Evolutionary conservation across 1,284 basidiomycete genomes (phyloP).

Genomic region (Thecaphora thlaspeos): DNA sequence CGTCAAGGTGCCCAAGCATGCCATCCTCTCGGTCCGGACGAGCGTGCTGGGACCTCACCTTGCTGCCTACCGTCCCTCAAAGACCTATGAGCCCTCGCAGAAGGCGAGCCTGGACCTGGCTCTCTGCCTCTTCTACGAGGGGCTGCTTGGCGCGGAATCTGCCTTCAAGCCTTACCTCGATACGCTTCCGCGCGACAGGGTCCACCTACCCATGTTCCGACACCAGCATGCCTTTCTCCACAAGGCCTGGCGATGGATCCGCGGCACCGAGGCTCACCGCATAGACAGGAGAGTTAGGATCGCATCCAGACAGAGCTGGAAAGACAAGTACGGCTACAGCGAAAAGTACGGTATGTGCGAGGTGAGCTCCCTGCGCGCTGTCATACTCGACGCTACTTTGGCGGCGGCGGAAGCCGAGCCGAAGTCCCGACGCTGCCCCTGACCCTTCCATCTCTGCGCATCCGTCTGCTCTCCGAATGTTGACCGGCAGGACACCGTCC

Average conservation of each 20-base stretch:
- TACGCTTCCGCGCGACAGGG: constrained; percentile 21
- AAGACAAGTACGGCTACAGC: not conserved
- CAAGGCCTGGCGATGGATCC: constrained; percentile 12
- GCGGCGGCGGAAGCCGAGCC: too few species aligned
- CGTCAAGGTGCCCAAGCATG: constrained; percentile 24
- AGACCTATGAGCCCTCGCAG: constrained; percentile 1
- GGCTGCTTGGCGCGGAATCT: constrained; percentile 17
- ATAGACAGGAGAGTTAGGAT: constrained; percentile 8
- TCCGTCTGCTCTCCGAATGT: too few species aligned
- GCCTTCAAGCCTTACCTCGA: constrained; percentile 29
- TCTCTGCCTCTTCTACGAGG: constrained; percentile 43
- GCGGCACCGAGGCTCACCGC: constrained; percentile 24
- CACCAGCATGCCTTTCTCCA: not conserved
- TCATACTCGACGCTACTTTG: too few species aligned
- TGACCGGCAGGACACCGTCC: too few species aligned
- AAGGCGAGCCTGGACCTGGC: constrained; percentile 26
- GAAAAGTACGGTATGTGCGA: constrained; percentile 27
- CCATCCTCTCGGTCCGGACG: constrained; percentile 29
- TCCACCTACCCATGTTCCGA: constrained; percentile 24
- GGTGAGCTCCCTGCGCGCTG: too few species aligned
- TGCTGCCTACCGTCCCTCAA: not conserved
- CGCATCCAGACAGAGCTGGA: not conserved
- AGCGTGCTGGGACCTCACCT: constrained; percentile 17
- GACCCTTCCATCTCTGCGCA: too few species aligned
- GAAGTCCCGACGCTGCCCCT: too few species aligned